Conservation (phyloP, 2,329 filamentous ascomycete species). For the Stenocarpella maydis region DNA sequence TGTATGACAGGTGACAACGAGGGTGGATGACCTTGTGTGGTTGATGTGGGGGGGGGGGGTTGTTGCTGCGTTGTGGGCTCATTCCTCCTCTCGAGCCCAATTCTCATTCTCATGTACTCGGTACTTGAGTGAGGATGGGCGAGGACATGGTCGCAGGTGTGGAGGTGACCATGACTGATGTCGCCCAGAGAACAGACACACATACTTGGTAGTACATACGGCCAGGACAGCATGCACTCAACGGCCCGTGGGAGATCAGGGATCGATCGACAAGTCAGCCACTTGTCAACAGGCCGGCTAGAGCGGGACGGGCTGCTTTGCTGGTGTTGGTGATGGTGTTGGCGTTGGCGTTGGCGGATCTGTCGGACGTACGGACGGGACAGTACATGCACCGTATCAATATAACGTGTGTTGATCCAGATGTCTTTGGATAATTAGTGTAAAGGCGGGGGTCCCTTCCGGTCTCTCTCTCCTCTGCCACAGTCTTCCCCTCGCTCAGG, state of each 20-base stretch:
- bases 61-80: background rate
- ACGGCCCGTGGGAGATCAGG: conserved; percentile 1
- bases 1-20: conserved; percentile 5
- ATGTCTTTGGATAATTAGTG: too few species aligned
- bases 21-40: conserved; percentile 3
- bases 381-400: background rate
- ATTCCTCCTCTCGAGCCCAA: background rate
- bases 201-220: background rate
- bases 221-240: background rate
- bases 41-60: conserved; percentile 2
- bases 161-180: background rate
- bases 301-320: too few species aligned
- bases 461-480: background rate
- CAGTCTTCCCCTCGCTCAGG: background rate
- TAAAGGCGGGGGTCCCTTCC: background rate
- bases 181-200: background rate
- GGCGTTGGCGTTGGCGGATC: background rate
- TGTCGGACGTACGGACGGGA: background rate
- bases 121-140: background rate
- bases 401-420: too few species aligned
- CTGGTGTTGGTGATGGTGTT: background rate
- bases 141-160: background rate
- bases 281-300: background rate
- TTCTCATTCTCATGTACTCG: background rate
- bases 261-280: conserved; percentile 15